A percentile compares a stretch with the other conserved stretches of the same genome.
phyloP scores from a whole-genome alignment of 2,329 filamentous ascomycete genomes.

The Coniella lustricola region DNA sequence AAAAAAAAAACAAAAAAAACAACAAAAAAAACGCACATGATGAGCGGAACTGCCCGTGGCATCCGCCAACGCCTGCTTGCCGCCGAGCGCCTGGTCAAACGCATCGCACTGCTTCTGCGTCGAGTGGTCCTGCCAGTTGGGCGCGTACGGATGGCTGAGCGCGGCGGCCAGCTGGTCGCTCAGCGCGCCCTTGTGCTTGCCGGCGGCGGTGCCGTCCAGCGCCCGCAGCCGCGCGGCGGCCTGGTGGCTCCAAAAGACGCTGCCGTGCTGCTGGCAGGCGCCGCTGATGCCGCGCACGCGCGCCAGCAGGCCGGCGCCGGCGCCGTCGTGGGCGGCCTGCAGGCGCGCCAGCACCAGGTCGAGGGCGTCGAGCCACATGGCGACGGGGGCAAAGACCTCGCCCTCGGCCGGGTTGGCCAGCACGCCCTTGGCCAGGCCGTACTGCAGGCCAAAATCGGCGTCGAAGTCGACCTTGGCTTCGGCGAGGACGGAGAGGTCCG shows the following conservation, averaged over 20 bases:
- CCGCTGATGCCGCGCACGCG: conserved; percentile 78
- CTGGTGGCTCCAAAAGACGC: conserved; percentile 78
- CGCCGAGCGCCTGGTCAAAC: conserved; percentile 69
- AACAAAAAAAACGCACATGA: conserved; percentile 55
- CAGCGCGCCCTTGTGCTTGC: conserved; percentile 53
- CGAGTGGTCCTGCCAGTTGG: conserved; percentile 97
- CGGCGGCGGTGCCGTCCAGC: conserved; percentile 39
- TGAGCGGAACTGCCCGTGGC: conserved; percentile 89
- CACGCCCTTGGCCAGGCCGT: conserved; percentile 84
- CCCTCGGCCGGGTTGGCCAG: conserved; percentile 72
- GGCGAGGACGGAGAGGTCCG: conserved; percentile 70
- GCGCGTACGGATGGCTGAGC: conserved; percentile 79
- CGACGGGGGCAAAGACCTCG: conserved; percentile 88
- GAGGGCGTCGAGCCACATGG: conserved; percentile 89
- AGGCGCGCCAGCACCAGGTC: conserved; percentile 76
- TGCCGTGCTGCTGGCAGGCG: conserved; percentile 95
- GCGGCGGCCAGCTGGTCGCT: conserved; percentile 65
- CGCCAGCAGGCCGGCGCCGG: conserved; percentile 43
- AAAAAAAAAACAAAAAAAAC: not conserved
- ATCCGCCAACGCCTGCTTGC: conserved; percentile 61
- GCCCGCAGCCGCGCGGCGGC: conserved; percentile 58
- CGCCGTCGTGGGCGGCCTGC: conserved; percentile 45
- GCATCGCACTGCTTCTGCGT: conserved; percentile 86
- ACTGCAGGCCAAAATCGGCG: conserved; percentile 64
- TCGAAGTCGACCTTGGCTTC: conserved; percentile 96